These are phyloP conservation scores for Collybia nuda DNA, from an alignment of 768 basidiomycete genomes.

Conservation along the genomic window DNA sequence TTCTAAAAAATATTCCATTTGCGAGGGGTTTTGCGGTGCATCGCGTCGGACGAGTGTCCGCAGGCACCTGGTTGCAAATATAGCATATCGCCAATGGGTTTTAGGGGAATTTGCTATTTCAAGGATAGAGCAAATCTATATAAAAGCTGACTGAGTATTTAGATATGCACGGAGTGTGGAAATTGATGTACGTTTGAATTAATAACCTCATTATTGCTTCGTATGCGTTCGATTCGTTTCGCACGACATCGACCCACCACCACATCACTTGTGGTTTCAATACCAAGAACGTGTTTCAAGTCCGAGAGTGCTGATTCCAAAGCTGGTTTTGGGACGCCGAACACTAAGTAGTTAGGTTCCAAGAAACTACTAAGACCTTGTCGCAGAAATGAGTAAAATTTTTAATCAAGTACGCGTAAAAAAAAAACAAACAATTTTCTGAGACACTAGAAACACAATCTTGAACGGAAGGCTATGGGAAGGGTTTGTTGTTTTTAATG, in stretches of 20 bases:
- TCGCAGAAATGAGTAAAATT: background rate
- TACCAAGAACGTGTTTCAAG: constrained; percentile 35
- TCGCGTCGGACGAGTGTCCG: constrained; percentile 72
- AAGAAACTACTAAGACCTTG: constrained; percentile 59
- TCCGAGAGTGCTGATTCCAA: constrained; percentile 35
- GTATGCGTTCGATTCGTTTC: constrained; percentile 44
- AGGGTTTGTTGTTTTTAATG: background rate
- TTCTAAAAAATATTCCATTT: constrained; percentile 59
- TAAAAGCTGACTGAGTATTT: background rate
- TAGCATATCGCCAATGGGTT: constrained; percentile 82
- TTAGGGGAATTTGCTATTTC: constrained; percentile 55
- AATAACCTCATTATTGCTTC: constrained; percentile 38
- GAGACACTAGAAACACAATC: constrained; percentile 62
- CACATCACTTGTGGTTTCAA: constrained; percentile 30
- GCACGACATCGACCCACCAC: constrained; percentile 40
- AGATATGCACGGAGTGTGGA: background rate
- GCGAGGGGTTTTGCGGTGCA: constrained; percentile 42
- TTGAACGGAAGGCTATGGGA: constrained; percentile 69
- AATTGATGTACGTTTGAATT: constrained; percentile 40
- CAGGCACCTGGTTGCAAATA: constrained; percentile 67
- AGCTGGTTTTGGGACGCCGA: constrained; percentile 44
- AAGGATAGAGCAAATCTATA: constrained; percentile 43
- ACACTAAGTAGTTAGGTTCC: constrained; percentile 60
- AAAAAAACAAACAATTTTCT: constrained; percentile 51
- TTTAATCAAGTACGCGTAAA: background rate